These are phyloP conservation scores for Carallia pectinifolia DNA, from an alignment of 345 rosid species.

Conservation along the genomic window DNA sequence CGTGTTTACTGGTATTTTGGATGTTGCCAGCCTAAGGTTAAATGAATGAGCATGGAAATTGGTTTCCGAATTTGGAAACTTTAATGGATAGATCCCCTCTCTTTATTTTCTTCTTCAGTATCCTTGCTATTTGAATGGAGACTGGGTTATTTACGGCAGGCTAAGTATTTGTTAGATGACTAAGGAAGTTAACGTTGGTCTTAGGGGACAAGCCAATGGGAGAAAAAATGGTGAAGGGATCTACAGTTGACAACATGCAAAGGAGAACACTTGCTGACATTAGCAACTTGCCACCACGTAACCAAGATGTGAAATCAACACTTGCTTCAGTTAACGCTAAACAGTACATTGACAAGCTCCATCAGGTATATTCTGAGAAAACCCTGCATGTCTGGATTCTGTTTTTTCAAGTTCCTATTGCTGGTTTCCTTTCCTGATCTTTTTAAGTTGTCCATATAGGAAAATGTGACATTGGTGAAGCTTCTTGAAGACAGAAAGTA, in stretches of 20 bases:
- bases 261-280: constrained; percentile 56
- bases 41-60: too few relatives aligned
- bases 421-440: constrained; percentile 12
- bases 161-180: constrained; percentile 6
- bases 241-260: constrained; percentile 27
- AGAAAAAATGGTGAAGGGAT: constrained; percentile 29
- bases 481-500: constrained; percentile 55
- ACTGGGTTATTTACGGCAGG: not conserved
- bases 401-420: not conserved
- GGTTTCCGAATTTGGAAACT: not conserved
- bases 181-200: constrained; percentile 15
- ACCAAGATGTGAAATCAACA: constrained; percentile 33
- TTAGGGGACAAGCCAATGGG: constrained; percentile 30
- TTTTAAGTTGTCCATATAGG: constrained; percentile 40
- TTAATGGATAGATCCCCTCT: not conserved
- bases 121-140: not conserved
- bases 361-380: constrained; percentile 31
- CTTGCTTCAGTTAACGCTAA: constrained; percentile 25
- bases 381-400: not conserved
- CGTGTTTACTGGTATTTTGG: too few relatives aligned
- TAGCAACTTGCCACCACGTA: constrained; percentile 47
- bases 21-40: too few relatives aligned
- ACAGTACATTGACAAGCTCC: constrained; percentile 43
- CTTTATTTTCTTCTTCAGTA: not conserved
- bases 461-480: constrained; percentile 51